Percentiles rank a stretch among this genome's conserved stretches.
Conservation (phyloP, 257 asterid species). For the Rauvolfia tetraphylla region DNA sequence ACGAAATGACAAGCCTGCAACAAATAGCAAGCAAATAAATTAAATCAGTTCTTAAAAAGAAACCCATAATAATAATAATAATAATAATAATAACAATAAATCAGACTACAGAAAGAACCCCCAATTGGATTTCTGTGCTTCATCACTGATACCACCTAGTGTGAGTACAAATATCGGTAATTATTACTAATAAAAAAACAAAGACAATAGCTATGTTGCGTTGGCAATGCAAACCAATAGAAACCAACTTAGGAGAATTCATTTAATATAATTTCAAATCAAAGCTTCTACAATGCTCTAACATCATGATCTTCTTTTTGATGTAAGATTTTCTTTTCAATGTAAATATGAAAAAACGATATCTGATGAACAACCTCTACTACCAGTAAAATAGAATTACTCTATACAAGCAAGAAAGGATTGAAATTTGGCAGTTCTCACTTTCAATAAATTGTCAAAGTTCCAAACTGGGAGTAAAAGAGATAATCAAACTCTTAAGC, state of each 20-base stretch:
- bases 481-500: background rate
- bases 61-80: too few species aligned
- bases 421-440: background rate
- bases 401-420: background rate
- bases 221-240: background rate
- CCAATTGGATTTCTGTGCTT: background rate
- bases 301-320: background rate
- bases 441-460: background rate
- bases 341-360: background rate
- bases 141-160: background rate
- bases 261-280: background rate
- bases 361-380: background rate
- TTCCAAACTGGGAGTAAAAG: background rate
- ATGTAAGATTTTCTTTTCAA: background rate
- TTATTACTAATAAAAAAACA: background rate
- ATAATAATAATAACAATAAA: too few species aligned
- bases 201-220: background rate
- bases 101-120: background rate
- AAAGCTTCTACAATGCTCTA: background rate
- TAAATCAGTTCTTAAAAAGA: background rate
- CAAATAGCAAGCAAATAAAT: background rate
- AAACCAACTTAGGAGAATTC: background rate
- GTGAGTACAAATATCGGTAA: background rate
- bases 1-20: constrained; percentile 73
- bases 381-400: background rate